phyloP scores from a whole-genome alignment of 805 yeast genomes.

The Hanseniaspora singularis region DNA sequence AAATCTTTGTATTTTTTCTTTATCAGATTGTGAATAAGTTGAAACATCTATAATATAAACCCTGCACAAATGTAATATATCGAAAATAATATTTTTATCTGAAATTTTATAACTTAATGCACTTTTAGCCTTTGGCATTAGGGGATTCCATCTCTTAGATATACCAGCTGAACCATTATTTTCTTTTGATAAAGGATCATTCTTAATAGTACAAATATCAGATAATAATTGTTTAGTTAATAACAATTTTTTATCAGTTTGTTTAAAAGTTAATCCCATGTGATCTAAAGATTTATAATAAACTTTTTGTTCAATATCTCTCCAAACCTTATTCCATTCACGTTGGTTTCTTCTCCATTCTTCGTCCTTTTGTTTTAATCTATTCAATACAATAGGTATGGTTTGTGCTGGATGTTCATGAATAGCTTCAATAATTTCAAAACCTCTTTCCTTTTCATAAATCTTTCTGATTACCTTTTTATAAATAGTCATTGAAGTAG shows the following conservation, averaged over 20 bases:
- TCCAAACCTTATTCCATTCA: slow-evolving; percentile 98
- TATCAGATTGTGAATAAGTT: slow-evolving; percentile 67
- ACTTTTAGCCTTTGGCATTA: slow-evolving; percentile 75
- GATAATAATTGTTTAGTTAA: slow-evolving; percentile 83
- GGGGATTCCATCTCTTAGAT: slow-evolving; percentile 71
- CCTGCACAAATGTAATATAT: slow-evolving; percentile 55
- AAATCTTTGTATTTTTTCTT: slow-evolving; percentile 62
- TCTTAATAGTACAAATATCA: slow-evolving; percentile 83
- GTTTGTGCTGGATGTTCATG: slow-evolving; percentile 94
- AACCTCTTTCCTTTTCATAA: slow-evolving; percentile 88
- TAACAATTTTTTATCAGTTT: slow-evolving; percentile 82
- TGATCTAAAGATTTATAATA: slow-evolving; percentile 90
- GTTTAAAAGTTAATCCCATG: slow-evolving; percentile 89
- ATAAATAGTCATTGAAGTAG: slow-evolving; percentile 79
- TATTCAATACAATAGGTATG: slow-evolving; percentile 80
- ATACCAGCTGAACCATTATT: background rate
- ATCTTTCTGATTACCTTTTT: slow-evolving; percentile 85
- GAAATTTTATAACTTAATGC: slow-evolving; percentile 51
- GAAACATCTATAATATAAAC: slow-evolving; percentile 57
- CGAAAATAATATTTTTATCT: slow-evolving; percentile 60
- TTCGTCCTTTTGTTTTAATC: slow-evolving; percentile 94
- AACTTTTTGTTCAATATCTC: slow-evolving; percentile 93
- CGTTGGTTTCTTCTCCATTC: slow-evolving; percentile 98
- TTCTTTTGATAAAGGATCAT: slow-evolving; percentile 35
- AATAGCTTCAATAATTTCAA: slow-evolving; percentile 88